Conservation (phyloP, 768 basidiomycete species). For the Leccinum aurantiacum region DNA sequence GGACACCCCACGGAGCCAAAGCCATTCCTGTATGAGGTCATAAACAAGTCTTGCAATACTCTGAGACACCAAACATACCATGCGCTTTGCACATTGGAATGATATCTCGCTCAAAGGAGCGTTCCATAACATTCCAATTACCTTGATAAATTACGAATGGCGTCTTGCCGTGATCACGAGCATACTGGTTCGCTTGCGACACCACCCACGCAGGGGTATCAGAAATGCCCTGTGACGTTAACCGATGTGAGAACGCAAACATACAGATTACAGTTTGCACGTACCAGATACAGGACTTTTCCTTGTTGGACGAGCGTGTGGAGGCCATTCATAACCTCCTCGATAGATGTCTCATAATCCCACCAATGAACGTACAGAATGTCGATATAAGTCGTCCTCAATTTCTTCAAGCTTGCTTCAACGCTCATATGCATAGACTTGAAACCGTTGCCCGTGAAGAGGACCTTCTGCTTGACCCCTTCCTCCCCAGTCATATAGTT, state of each 20-base stretch:
- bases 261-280: not conserved
- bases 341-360: slow-evolving; percentile 39
- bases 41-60: not conserved
- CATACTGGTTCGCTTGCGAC: slow-evolving; percentile 42
- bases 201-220: slow-evolving; percentile 43
- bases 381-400: slow-evolving; percentile 26
- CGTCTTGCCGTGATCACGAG: slow-evolving; percentile 40
- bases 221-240: slow-evolving; percentile 21
- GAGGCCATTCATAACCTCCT: slow-evolving; percentile 42
- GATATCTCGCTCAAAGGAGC: slow-evolving; percentile 47
- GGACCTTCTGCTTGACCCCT: slow-evolving; percentile 31
- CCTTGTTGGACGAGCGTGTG: slow-evolving; percentile 38
- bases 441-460: slow-evolving; percentile 48
- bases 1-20: slow-evolving; percentile 38
- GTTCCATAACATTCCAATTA: slow-evolving; percentile 31
- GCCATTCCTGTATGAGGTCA: slow-evolving; percentile 25
- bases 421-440: slow-evolving; percentile 46
- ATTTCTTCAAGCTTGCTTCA: slow-evolving; percentile 24
- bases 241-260: not conserved
- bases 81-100: too few relatives aligned
- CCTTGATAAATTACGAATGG: slow-evolving; percentile 50
- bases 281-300: slow-evolving; percentile 39
- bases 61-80: slow-evolving; percentile 6
- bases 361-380: slow-evolving; percentile 33
- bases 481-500: slow-evolving; percentile 19